Percentiles rank a stretch among this genome's conserved stretches.
These are phyloP conservation scores for Fraxinus floribunda DNA, from an alignment of 305 asterid species.

Conservation along the genomic window DNA sequence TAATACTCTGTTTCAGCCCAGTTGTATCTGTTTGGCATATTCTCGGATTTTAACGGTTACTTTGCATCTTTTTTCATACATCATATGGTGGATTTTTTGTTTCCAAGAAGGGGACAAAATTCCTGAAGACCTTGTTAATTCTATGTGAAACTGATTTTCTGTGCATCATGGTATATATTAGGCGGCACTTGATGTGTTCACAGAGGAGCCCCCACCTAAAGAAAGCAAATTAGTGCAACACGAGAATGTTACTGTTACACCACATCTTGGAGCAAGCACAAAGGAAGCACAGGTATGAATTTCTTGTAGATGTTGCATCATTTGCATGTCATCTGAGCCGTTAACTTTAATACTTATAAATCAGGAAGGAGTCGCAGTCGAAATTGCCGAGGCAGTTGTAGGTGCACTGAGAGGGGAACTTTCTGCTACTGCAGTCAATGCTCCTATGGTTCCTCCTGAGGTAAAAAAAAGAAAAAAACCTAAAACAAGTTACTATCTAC, in stretches of 20 bases:
- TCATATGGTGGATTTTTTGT: neutral
- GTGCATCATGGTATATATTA: conserved; percentile 25
- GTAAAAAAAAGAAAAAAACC: conserved; percentile 23
- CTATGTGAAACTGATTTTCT: conserved; percentile 18
- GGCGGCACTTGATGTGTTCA: conserved; percentile 94
- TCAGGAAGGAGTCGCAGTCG: conserved; percentile 97
- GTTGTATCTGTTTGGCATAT: neutral
- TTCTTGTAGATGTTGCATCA: neutral
- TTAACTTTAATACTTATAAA: conserved; percentile 1
- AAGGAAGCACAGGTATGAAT: conserved; percentile 86
- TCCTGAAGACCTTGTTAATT: conserved; percentile 3
- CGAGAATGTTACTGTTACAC: conserved; percentile 81
- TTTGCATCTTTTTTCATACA: neutral
- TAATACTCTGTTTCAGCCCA: neutral
- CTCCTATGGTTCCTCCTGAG: conserved; percentile 98
- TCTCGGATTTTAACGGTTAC: neutral
- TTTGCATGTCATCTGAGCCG: neutral
- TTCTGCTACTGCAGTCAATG: conserved; percentile 94
- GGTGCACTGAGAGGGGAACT: conserved; percentile 93
- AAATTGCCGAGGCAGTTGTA: conserved; percentile 96
- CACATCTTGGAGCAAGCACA: conserved; percentile 99
- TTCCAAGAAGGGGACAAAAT: neutral
- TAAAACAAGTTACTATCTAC: neutral
- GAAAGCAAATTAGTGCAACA: conserved; percentile 83
- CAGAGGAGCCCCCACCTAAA: conserved; percentile 73